Base-by-base conservation (phyloP, 805 yeast genomes). In the Candida berthetii region DNA sequence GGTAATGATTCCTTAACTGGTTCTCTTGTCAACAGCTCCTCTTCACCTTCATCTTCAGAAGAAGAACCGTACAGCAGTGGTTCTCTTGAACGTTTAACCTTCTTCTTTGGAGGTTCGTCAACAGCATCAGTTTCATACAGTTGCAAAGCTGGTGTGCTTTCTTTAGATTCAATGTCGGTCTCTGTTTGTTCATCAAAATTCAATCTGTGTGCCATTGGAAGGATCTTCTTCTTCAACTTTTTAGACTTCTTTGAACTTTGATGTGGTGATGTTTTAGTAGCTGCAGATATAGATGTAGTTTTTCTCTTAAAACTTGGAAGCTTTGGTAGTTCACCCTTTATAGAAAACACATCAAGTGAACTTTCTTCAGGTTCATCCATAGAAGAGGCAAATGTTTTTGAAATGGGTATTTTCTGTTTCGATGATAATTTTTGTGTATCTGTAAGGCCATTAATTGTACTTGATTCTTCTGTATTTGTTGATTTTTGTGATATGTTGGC, bases 31-130 rank as follows among this genome's bases (percentile, higher is more conserved):
- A 14, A 25, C 4, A 17, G 17, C n/a, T 50, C 60, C 11, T 48
- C 54, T 8, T 43, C 57, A 3, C 56, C 62, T 7, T 52, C 64
- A 11, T 58, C 62, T n/a, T 55, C 60, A 14, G 55, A 57, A 11
- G 61, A 52, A n/a, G 54, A 54, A 19, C 48, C 52, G 43, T 45
- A 54, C 14, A 54, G 29, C 25, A 50, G 17, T 10, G 54, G 43
- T 24, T 40, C 38, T 10, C 28, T 31, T 3, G 14, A 37, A 15
- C 18, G 7, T 36, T 46, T 46, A 3, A 34, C 25, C 31, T 46
- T 49, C 38, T 47, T 50, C 39, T 29, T 47, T 17, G 45, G 43
- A 7, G 49, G 50, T 20, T 38, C 52, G 11, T 24, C 39, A 11
- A 27, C 34, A 10, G 34, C 18, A 15, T 42, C 43, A 41, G 35